Conservation (phyloP, 108 stramenopile genomes). For the Discostella stelligeroides region DNA sequence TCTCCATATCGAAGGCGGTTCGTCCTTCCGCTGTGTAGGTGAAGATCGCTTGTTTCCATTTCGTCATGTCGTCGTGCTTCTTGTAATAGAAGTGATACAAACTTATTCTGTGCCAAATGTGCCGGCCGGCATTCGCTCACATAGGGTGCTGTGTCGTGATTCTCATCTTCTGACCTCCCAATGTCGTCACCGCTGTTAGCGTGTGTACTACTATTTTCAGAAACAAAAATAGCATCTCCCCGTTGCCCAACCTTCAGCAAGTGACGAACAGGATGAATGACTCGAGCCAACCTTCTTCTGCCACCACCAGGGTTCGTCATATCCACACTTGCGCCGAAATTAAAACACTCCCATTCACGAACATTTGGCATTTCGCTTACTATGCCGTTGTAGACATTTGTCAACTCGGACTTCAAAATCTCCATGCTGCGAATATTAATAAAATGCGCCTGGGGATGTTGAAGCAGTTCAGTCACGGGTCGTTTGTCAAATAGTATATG, state of each 20-base stretch:
- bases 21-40: conserved; percentile 23
- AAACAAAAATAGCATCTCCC: conserved; percentile 58
- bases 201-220: background rate
- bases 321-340: conserved; percentile 74
- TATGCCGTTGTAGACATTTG: conserved; percentile 51
- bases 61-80: conserved; percentile 33
- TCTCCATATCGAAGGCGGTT: too few relatives aligned
- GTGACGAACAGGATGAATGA: conserved; percentile 70
- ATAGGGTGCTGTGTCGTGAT: background rate
- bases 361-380: conserved; percentile 63
- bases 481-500: conserved; percentile 65
- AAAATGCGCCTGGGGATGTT: conserved; percentile 94
- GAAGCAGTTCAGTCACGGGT: conserved; percentile 45
- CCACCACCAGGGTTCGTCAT: too few relatives aligned
- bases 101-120: conserved; percentile 69
- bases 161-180: background rate
- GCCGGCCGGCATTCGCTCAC: conserved; percentile 40
- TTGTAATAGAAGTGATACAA: conserved; percentile 57
- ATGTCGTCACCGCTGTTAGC: background rate
- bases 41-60: conserved; percentile 3
- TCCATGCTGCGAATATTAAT: conserved; percentile 94
- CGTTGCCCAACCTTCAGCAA: conserved; percentile 50
- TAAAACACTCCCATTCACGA: conserved; percentile 71
- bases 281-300: conserved; percentile 58
- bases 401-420: conserved; percentile 59